phyloP scores from a whole-genome alignment of 352 stramenopile species.

The Thalassiosira mediterranea region DNA sequence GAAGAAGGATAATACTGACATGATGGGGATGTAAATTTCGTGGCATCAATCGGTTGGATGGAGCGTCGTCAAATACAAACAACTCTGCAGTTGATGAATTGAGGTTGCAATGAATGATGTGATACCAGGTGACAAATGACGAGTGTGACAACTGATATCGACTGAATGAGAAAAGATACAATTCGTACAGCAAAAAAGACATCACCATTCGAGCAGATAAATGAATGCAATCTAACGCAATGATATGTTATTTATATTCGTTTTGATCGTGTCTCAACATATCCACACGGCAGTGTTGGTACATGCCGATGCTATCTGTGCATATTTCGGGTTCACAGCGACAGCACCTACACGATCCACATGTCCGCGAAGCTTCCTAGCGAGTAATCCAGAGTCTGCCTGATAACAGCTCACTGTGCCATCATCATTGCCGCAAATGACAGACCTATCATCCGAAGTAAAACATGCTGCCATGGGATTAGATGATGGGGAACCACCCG shows the following conservation, averaged over 20 bases:
- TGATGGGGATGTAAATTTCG: conserved; percentile 45
- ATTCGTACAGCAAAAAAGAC: not conserved
- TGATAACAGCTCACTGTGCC: conserved; percentile 73
- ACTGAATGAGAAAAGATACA: not conserved
- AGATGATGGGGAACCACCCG: conserved; percentile 3
- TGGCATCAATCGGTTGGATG: too few relatives aligned
- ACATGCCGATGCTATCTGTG: conserved; percentile 63
- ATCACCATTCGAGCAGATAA: too few relatives aligned
- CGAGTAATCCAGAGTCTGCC: conserved; percentile 54
- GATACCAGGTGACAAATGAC: not conserved
- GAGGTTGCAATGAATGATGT: too few relatives aligned
- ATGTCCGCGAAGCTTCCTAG: conserved; percentile 61
- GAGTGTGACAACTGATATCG: too few relatives aligned
- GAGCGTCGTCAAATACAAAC: too few relatives aligned
- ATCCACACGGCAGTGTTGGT: conserved; percentile 69
- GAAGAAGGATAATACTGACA: conserved; percentile 74
- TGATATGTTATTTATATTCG: conserved; percentile 2
- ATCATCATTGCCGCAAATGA: conserved; percentile 69
- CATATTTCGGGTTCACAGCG: conserved; percentile 73
- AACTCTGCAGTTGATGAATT: too few relatives aligned
- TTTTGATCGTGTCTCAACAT: conserved; percentile 14
- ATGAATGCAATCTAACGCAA: not conserved
- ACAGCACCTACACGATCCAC: conserved; percentile 46
- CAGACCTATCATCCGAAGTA: conserved; percentile 62
- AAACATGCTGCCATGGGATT: conserved; percentile 60